These are phyloP conservation scores for Thoreauomyces humboldtii DNA, from an alignment of 192 early-diverging fungal species.

Conservation along the genomic window DNA sequence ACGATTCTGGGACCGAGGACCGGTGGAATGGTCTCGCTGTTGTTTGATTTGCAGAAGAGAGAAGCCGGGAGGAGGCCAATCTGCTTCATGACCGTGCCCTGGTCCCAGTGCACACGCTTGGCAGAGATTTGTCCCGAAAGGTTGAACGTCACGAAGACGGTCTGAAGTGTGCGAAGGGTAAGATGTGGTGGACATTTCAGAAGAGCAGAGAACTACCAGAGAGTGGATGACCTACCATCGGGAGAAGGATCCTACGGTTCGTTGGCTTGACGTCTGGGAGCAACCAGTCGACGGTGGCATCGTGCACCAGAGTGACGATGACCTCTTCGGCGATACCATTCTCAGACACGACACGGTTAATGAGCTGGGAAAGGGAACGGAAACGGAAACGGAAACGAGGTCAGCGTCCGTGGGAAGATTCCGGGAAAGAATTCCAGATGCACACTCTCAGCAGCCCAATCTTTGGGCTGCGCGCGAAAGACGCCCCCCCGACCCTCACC, in stretches of 20 bases:
- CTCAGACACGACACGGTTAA: constrained; percentile 7
- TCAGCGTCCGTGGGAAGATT: too few relatives aligned
- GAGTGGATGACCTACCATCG: constrained; percentile 31
- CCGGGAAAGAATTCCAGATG: too few relatives aligned
- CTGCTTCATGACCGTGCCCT: constrained; percentile 49
- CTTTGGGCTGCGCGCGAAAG: too few relatives aligned
- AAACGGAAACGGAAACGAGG: too few relatives aligned
- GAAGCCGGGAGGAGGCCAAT: constrained; percentile 41
- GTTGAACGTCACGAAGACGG: constrained; percentile 27
- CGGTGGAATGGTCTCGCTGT: constrained; percentile 41
- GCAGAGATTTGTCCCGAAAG: constrained; percentile 21
- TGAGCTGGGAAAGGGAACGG: constrained; percentile 4
- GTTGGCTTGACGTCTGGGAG: constrained; percentile 53
- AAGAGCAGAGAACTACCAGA: not conserved
- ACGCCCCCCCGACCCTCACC: not conserved
- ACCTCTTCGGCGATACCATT: constrained; percentile 37
- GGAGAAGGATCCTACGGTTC: constrained; percentile 34
- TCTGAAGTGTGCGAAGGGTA: constrained; percentile 17
- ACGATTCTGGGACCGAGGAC: constrained; percentile 39
- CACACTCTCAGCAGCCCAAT: too few relatives aligned
- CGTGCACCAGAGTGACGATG: constrained; percentile 45
- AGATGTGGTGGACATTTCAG: not conserved
- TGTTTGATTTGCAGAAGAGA: constrained; percentile 52
- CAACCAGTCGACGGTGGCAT: constrained; percentile 43
- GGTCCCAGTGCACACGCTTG: constrained; percentile 53